These are phyloP conservation scores for Aquanectria penicillioides DNA, from an alignment of 2,329 filamentous ascomycete genomes.

Conservation along the genomic window DNA sequence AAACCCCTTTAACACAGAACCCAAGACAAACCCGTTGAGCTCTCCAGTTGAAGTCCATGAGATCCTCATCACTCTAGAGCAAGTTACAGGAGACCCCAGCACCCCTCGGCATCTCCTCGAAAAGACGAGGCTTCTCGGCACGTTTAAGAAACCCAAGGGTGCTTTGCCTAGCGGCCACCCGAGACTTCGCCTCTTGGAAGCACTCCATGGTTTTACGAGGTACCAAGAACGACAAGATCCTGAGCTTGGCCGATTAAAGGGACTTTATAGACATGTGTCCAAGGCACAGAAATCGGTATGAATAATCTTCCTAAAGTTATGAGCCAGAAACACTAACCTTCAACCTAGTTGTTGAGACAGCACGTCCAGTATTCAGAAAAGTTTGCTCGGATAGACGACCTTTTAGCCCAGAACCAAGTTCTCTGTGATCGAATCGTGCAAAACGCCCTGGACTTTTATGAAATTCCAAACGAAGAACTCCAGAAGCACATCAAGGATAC, in stretches of 20 bases:
- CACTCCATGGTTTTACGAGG: conserved; percentile 49
- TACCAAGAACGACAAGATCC: conserved; percentile 48
- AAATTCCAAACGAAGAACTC: conserved; percentile 55
- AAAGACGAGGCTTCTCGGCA: conserved; percentile 43
- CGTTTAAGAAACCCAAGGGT: conserved; percentile 42
- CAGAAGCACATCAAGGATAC: conserved; percentile 52
- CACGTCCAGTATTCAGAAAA: conserved; percentile 66
- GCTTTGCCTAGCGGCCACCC: conserved; percentile 50
- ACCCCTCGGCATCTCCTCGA: conserved; percentile 43
- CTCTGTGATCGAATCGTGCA: conserved; percentile 58
- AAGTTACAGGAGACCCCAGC: conserved; percentile 30
- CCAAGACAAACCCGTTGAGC: background rate
- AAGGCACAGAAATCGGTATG: conserved; percentile 46
- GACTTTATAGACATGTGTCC: conserved; percentile 49
- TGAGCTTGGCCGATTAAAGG: conserved; percentile 49
- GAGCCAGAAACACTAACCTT: background rate
- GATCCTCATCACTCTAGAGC: conserved; percentile 40
- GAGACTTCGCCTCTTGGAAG: conserved; percentile 52
- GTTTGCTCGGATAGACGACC: conserved; percentile 53
- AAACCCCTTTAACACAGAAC: background rate
- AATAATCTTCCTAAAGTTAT: too few species aligned
- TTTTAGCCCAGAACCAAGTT: conserved; percentile 55
- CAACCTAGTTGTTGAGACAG: conserved; percentile 60
- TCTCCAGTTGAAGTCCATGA: conserved; percentile 39
- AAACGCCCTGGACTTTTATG: conserved; percentile 58